A percentile compares a stretch with the other conserved stretches of the same genome.
These are phyloP conservation scores for Backusella tuberculispora DNA, from an alignment of 192 early-diverging fungal genomes.

Conservation along the genomic window DNA sequence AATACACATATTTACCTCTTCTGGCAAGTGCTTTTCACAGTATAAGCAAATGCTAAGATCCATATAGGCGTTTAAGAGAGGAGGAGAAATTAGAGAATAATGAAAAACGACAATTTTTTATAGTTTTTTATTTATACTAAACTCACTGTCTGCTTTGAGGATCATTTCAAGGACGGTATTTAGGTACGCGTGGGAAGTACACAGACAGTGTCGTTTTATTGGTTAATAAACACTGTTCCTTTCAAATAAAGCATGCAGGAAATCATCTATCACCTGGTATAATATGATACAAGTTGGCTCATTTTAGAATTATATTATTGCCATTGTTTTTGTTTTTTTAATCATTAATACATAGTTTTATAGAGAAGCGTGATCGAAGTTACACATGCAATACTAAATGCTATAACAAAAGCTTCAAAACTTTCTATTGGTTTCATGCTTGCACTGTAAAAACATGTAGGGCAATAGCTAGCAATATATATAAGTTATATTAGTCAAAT, in stretches of 20 bases:
- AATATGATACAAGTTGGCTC: conserved; percentile 6
- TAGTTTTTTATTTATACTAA: conserved; percentile 6
- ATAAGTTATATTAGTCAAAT: conserved; percentile 30
- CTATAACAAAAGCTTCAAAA: conserved; percentile 25
- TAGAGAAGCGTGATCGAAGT: conserved; percentile 13
- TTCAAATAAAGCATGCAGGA: conserved; percentile 8
- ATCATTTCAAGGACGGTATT: not conserved
- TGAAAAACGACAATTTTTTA: not conserved
- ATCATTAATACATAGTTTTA: conserved; percentile 9
- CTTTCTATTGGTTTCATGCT: not conserved
- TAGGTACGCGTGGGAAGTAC: conserved; percentile 1
- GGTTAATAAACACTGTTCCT: not conserved
- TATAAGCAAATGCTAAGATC: conserved; percentile 24
- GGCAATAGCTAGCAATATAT: conserved; percentile 29
- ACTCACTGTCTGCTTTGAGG: not conserved
- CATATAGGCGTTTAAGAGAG: not conserved
- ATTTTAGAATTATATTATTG: not conserved
- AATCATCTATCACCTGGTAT: conserved; percentile 2
- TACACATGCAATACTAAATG: conserved; percentile 29
- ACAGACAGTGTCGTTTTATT: not conserved
- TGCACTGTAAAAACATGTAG: conserved; percentile 38
- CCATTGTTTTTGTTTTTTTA: conserved; percentile 9
- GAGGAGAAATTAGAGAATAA: conserved; percentile 4
- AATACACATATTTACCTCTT: conserved; percentile 2
- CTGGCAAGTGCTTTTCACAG: conserved; percentile 18